Evolutionary conservation across 805 yeast genomes (phyloP).

Genomic region (Candida insectalens): DNA sequence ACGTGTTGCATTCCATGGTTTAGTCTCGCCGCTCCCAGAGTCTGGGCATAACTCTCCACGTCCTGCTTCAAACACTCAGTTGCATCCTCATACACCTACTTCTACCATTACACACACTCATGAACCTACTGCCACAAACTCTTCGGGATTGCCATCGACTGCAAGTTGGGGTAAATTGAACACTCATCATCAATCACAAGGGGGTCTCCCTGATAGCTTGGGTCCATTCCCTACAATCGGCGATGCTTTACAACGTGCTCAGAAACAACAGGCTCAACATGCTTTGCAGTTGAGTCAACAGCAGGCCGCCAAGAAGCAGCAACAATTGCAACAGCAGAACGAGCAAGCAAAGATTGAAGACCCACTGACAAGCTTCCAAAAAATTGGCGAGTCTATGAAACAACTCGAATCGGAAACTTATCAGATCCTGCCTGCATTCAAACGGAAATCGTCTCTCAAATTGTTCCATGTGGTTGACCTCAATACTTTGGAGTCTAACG

Average conservation of each 20-base stretch:
- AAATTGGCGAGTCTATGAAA: conserved; percentile 18
- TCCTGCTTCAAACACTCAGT: conserved; percentile 8
- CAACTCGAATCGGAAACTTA: conserved; percentile 15
- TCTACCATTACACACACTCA: conserved; percentile 2
- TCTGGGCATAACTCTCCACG: conserved; percentile 10
- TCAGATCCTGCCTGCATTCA: conserved; percentile 17
- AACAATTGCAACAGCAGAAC: background rate
- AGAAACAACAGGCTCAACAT: conserved; percentile 19
- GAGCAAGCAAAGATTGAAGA: conserved; percentile 13
- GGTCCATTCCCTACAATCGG: conserved; percentile 46
- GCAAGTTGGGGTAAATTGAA: conserved; percentile 50
- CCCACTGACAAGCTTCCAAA: conserved; percentile 15
- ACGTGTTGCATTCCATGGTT: conserved; percentile 26
- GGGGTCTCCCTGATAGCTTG: conserved; percentile 3
- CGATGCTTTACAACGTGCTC: conserved; percentile 10
- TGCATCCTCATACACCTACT: conserved; percentile 1
- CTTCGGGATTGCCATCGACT: conserved; percentile 44
- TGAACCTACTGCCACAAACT: background rate
- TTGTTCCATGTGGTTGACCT: conserved; percentile 17
- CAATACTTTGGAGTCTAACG: conserved; percentile 6
- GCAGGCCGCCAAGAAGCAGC: conserved; percentile 15
- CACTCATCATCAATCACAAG: conserved; percentile 23
- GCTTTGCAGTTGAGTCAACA: conserved; percentile 21
- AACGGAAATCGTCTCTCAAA: conserved; percentile 5
- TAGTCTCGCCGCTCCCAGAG: conserved; percentile 21